Conservation (phyloP, 2,329 filamentous ascomycete genomes). For the Fusarium falciforme region DNA sequence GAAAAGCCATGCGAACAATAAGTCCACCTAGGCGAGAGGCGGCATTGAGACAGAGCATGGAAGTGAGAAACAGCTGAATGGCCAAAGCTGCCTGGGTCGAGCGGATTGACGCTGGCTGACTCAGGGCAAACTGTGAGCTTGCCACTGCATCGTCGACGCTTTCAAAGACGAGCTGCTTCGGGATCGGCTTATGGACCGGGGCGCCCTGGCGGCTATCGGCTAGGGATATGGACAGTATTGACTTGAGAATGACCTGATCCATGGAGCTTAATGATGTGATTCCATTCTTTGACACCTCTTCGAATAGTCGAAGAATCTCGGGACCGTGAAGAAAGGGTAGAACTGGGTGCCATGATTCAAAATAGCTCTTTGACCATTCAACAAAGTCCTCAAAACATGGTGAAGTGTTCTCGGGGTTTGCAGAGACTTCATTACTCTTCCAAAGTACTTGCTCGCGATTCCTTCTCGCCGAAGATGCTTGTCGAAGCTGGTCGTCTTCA, state of each 20-base stretch:
- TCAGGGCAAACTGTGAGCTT: conserved; percentile 59
- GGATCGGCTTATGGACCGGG: conserved; percentile 47
- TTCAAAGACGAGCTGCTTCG: conserved; percentile 57
- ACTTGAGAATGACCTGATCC: conserved; percentile 58
- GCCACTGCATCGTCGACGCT: conserved; percentile 62
- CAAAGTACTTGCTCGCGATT: conserved; percentile 45
- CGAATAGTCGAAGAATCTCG: conserved; percentile 59
- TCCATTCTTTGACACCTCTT: conserved; percentile 53
- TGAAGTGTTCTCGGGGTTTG: conserved; percentile 12
- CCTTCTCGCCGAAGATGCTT: conserved; percentile 22
- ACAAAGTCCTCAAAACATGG: conserved; percentile 60
- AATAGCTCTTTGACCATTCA: conserved; percentile 63
- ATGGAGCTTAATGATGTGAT: conserved; percentile 45
- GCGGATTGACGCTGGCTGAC: conserved; percentile 59
- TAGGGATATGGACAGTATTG: conserved; percentile 58
- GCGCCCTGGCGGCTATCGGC: conserved; percentile 61
- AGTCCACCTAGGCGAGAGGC: conserved; percentile 67
- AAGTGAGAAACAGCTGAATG: conserved; percentile 66
- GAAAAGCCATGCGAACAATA: conserved; percentile 65
- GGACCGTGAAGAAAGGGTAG: conserved; percentile 68
- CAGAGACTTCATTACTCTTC: conserved; percentile 49
- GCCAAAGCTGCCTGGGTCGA: conserved; percentile 63
- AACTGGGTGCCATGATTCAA: conserved; percentile 68
- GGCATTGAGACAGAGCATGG: conserved; percentile 66
- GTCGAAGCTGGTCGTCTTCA: conserved; percentile 64